phyloP scores from a whole-genome alignment of 495 filamentous ascomycete genomes.

The Entonaema liquescens region DNA sequence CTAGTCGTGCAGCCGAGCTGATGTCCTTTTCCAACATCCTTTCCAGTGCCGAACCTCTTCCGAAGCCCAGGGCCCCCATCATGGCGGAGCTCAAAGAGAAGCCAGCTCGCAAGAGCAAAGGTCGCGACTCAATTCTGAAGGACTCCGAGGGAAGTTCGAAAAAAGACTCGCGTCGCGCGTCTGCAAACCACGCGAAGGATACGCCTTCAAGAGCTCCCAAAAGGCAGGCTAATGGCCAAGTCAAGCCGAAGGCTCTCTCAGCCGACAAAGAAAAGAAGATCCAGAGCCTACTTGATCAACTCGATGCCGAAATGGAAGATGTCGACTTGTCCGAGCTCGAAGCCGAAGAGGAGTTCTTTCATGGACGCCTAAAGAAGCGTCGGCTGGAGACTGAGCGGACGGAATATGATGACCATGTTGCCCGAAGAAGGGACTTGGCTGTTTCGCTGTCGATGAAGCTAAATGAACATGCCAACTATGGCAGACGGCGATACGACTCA shows the following conservation, averaged over 20 bases:
- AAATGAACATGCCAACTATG: constrained; percentile 56
- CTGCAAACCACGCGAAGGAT: constrained; percentile 55
- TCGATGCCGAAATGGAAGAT: constrained; percentile 76
- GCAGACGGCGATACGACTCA: constrained; percentile 60
- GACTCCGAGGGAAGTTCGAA: constrained; percentile 52
- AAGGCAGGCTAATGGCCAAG: constrained; percentile 59
- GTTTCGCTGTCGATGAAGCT: constrained; percentile 47
- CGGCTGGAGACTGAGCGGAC: constrained; percentile 67
- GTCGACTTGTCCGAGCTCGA: constrained; percentile 71
- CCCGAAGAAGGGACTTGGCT: constrained; percentile 52
- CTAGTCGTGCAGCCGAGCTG: constrained; percentile 75
- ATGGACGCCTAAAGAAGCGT: constrained; percentile 67
- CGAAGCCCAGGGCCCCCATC: constrained; percentile 57
- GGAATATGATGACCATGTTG: constrained; percentile 63
- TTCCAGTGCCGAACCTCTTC: constrained; percentile 71
- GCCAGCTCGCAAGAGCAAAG: constrained; percentile 54
- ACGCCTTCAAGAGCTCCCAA: constrained; percentile 60
- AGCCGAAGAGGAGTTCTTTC: constrained; percentile 62
- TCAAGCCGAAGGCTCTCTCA: constrained; percentile 62
- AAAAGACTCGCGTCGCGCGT: constrained; percentile 50
- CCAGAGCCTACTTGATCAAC: constrained; percentile 66
- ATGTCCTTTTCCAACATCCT: constrained; percentile 95
- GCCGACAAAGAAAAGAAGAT: constrained; percentile 75
- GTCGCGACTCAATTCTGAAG: constrained; percentile 51
- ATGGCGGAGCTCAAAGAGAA: constrained; percentile 46